Base-by-base conservation (phyloP, 768 basidiomycete species). In the Auriscalpium vulgare region DNA sequence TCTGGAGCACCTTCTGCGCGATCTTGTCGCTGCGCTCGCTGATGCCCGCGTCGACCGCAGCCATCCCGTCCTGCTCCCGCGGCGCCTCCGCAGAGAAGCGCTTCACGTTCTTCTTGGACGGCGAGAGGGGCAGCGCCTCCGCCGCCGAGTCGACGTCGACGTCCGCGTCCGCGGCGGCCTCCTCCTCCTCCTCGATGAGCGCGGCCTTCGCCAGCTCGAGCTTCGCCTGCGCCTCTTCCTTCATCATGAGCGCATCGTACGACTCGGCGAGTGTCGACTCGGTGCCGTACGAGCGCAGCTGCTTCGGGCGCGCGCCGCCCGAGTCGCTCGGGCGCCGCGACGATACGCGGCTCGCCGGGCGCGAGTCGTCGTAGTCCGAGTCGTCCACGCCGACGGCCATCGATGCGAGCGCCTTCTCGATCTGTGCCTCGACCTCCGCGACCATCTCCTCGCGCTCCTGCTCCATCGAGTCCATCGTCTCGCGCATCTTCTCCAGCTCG, bases 351-450 rank as follows among this genome's bases (percentile, higher is more conserved):
- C 56, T 53, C 9, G n/a, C n/a, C 10, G 61, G 19, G 16, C 51
- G 51, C 7, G 61, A 60, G 17, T 87, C 87, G 60, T 79, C 80
- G 45, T 77, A 87, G 62, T 91, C 89, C 16, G 87, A 89, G 53
- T 88, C 87, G 51, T 82, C 83, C 53, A 87, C 75, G 61, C 85
- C 87, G 57, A 91, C 85, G 23, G 85, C 84, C 89, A 93, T 91
- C 23, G 87, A 87, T 29, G 82, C 85, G 50, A 93, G 76, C 0
- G 91, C 91, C 55, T 87, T 79, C 69, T 92, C 91, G 63, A 93
- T 93, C 73, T 93, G 91, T 23, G 87, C 88, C 66, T 93, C 91
- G 21, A 93, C 90, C 71, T 93, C 91, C n/a, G 88, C 89, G 44
- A 93, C 85, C 91, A 91, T 90, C 65, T 86, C 87, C 52, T 85